Percentiles rank a stretch among this genome's conserved stretches.
These are phyloP conservation scores for Astragalus glycyphyllos DNA, from an alignment of 306 rosid genomes.

Conservation along the genomic window DNA sequence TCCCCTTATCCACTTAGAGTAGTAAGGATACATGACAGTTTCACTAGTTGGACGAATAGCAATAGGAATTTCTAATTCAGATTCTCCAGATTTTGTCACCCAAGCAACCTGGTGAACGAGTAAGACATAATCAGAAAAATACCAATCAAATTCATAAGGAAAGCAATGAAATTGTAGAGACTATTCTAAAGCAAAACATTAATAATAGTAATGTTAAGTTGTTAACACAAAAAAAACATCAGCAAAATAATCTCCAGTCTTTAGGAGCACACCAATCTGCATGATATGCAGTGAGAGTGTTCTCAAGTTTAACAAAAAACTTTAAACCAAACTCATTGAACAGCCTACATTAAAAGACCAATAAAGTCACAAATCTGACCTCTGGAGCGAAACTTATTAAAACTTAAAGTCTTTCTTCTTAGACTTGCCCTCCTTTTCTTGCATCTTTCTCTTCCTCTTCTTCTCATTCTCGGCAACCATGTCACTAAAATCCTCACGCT, in stretches of 20 bases:
- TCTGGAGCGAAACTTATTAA: too few species aligned
- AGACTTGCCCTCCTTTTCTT: too few species aligned
- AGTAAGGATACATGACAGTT: slow-evolving; percentile 99
- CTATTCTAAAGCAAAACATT: not conserved
- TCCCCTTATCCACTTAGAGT: slow-evolving; percentile 98
- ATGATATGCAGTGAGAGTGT: too few species aligned
- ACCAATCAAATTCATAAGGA: slow-evolving; percentile 7
- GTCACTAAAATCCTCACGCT: too few species aligned
- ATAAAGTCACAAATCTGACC: too few species aligned
- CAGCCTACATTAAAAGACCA: too few species aligned
- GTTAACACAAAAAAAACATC: not conserved
- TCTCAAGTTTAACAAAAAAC: too few species aligned
- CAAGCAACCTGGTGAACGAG: slow-evolving; percentile 77
- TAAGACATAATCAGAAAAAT: slow-evolving; percentile 11
- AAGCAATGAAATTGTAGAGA: slow-evolving; percentile 8
- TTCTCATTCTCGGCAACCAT: too few species aligned
- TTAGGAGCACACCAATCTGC: not conserved
- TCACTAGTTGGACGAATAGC: slow-evolving; percentile 99
- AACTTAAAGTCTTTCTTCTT: too few species aligned
- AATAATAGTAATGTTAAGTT: not conserved
- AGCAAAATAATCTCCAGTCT: not conserved
- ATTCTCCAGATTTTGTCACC: slow-evolving; percentile 91
- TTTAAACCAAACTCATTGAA: too few species aligned
- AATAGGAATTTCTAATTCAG: slow-evolving; percentile 79
- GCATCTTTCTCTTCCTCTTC: too few species aligned